Percentiles rank a stretch among this genome's conserved stretches.
Conservation (phyloP, 306 rosid species). For the Begonia peltatifolia region DNA sequence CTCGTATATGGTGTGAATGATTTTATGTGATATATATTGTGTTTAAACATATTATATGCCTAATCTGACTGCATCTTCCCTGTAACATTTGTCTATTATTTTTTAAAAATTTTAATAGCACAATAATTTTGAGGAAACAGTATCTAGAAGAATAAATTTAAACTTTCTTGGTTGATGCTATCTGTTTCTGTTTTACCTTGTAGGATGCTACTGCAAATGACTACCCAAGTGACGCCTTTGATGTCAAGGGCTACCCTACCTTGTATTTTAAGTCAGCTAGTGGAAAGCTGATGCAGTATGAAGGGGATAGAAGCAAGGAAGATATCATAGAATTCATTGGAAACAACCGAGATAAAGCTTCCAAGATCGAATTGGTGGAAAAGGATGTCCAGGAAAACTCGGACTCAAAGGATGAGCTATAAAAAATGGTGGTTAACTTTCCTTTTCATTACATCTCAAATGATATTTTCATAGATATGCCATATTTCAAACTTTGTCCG, state of each 20-base stretch:
- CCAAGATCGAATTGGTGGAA: conserved; percentile 4
- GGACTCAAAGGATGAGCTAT: conserved; percentile 62
- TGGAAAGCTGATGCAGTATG: conserved; percentile 39
- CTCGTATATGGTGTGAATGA: too few relatives aligned
- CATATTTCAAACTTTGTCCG: too few relatives aligned
- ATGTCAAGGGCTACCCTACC: conserved; percentile 69
- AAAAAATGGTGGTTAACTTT: conserved; percentile 27
- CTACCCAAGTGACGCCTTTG: conserved; percentile 42
- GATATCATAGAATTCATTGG: conserved; percentile 53
- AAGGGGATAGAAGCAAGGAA: conserved; percentile 62
- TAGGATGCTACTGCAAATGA: conserved; percentile 87
- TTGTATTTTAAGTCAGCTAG: conserved; percentile 58
- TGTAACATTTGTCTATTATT: too few relatives aligned
- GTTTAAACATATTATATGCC: too few relatives aligned
- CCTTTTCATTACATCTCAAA: neutral
- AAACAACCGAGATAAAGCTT: conserved; percentile 47
- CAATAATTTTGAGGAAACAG: too few relatives aligned
- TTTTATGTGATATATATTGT: too few relatives aligned
- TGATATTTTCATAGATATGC: too few relatives aligned
- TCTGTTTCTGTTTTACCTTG: conserved; percentile 5
- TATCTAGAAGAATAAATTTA: too few relatives aligned
- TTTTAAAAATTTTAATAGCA: too few relatives aligned
- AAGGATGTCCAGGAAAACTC: conserved; percentile 26
- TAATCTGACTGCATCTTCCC: too few relatives aligned
- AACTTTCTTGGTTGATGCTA: neutral